A percentile compares a stretch with the other conserved stretches of the same genome.
Evolutionary conservation across 371 early-diverging fungal species (phyloP).

Genomic region (Nematocida ausubeli): DNA sequence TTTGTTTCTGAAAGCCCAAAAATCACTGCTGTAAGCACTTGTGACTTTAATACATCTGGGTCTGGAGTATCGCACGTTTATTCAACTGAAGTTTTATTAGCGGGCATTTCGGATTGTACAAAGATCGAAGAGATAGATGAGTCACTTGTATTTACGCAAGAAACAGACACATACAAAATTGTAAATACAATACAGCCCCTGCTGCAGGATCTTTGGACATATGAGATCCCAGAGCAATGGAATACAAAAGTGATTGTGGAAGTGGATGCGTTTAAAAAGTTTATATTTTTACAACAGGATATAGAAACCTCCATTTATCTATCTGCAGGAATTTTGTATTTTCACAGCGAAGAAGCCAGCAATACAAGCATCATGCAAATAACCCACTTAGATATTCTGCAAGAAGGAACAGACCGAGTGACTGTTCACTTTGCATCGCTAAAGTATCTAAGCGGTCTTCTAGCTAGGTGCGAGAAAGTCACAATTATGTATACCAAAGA

Average conservation of each 20-base stretch:
- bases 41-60: not conserved
- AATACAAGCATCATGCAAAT: slow-evolving; percentile 31
- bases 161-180: slow-evolving; percentile 6
- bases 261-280: slow-evolving; percentile 13
- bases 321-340: slow-evolving; percentile 20
- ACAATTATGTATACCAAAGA: slow-evolving; percentile 33
- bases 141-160: slow-evolving; percentile 6
- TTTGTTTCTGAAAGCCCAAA: not conserved
- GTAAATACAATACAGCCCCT: slow-evolving; percentile 15
- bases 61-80: not conserved
- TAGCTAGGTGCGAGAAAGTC: slow-evolving; percentile 2
- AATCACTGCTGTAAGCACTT: not conserved
- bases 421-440: slow-evolving; percentile 8
- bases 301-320: slow-evolving; percentile 18
- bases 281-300: slow-evolving; percentile 12
- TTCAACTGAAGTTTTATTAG: not conserved
- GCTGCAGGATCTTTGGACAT: not conserved
- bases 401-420: slow-evolving; percentile 46
- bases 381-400: not conserved
- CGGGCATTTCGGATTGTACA: not conserved
- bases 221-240: not conserved
- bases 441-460: slow-evolving; percentile 8
- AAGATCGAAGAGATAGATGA: slow-evolving; percentile 1
- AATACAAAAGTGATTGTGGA: slow-evolving; percentile 28
- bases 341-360: not conserved